phyloP scores from a whole-genome alignment of 164 flowering plant species.

The Buxus sempervirens region DNA sequence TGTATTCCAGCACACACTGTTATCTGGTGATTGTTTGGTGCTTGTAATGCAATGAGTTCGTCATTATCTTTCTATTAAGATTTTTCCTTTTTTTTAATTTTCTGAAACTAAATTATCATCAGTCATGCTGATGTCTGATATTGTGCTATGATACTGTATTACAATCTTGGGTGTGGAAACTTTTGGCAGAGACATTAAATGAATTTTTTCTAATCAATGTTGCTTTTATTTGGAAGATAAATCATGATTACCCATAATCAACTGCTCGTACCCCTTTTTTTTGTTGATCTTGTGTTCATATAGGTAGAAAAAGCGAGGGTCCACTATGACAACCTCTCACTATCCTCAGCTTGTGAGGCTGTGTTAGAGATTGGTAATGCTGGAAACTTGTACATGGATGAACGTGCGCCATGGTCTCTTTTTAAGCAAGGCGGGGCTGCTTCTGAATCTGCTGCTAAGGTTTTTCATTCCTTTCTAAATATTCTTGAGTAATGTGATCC shows the following conservation, averaged over 20 bases:
- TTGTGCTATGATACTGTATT: neutral
- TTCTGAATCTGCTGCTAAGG: slow-evolving; percentile 91
- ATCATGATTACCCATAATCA: neutral
- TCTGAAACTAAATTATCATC: no score
- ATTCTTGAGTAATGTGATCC: neutral
- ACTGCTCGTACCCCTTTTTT: neutral
- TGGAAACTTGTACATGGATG: slow-evolving; percentile 86
- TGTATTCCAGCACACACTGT: no score
- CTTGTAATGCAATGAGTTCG: no score
- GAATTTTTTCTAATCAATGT: neutral
- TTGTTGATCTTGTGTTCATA: slow-evolving; percentile 5
- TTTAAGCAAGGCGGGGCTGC: slow-evolving; percentile 84
- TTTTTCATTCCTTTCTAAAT: slow-evolving; percentile 14
- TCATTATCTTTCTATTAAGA: no score
- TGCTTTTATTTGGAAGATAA: neutral
- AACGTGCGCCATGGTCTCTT: slow-evolving; percentile 88
- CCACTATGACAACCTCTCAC: slow-evolving; percentile 63
- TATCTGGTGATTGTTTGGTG: no score
- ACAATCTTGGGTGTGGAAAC: neutral
- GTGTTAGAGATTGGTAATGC: slow-evolving; percentile 84
- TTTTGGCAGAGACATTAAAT: neutral
- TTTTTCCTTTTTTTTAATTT: no score
- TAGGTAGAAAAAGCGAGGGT: slow-evolving; percentile 69
- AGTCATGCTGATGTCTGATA: neutral
- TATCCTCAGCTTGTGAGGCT: slow-evolving; percentile 91